These are phyloP conservation scores for Colletotrichum navitas DNA, from an alignment of 2,329 filamentous ascomycete genomes.

Conservation along the genomic window DNA sequence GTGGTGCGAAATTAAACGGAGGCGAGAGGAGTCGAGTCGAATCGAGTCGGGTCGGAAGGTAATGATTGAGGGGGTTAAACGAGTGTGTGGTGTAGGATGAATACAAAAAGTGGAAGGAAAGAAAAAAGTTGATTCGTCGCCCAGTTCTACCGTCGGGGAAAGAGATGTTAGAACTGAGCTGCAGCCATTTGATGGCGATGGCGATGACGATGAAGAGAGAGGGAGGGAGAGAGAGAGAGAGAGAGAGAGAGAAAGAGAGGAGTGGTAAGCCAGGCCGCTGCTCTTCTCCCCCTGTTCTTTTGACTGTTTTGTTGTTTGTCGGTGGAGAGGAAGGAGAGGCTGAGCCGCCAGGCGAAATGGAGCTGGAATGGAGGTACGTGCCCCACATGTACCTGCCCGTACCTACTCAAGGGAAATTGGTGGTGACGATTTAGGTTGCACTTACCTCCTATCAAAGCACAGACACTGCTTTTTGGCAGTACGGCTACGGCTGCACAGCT, in stretches of 20 bases:
- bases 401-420: slow-evolving; percentile 41
- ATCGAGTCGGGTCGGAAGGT: slow-evolving; percentile 13
- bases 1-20: slow-evolving; percentile 36
- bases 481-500: slow-evolving; percentile 15
- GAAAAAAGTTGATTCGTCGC: slow-evolving; percentile 22
- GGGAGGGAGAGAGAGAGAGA: slow-evolving; percentile 8
- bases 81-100: slow-evolving; percentile 35
- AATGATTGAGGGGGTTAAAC: slow-evolving; percentile 31
- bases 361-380: slow-evolving; percentile 35
- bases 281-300: slow-evolving; percentile 35
- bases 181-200: slow-evolving; percentile 31
- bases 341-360: slow-evolving; percentile 38
- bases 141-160: slow-evolving; percentile 19
- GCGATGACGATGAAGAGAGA: background rate
- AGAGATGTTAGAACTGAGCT: slow-evolving; percentile 37
- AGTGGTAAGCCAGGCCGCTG: slow-evolving; percentile 7
- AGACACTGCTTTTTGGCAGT: slow-evolving; percentile 24
- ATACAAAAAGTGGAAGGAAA: slow-evolving; percentile 11
- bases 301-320: slow-evolving; percentile 39
- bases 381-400: slow-evolving; percentile 36
- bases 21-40: slow-evolving; percentile 19
- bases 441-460: slow-evolving; percentile 41
- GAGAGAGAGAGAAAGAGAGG: background rate
- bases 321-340: slow-evolving; percentile 39
- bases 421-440: slow-evolving; percentile 31